Evolutionary conservation across 495 filamentous ascomycete species (phyloP).

Genomic region (Cercophora samala): DNA sequence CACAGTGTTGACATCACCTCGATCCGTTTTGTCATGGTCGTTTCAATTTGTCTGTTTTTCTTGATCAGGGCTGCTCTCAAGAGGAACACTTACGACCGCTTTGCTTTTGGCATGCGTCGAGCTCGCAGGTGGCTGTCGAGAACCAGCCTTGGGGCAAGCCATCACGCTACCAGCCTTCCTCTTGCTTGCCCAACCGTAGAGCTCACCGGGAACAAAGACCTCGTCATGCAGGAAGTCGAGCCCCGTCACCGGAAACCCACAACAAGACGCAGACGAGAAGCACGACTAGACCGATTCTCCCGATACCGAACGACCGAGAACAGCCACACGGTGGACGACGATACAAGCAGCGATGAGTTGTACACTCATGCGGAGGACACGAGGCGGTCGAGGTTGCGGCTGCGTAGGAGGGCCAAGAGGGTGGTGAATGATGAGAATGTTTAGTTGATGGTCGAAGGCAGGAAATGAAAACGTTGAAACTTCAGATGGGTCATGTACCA

Average conservation of each 20-base stretch:
- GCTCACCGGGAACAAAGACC: background rate
- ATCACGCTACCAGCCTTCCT: background rate
- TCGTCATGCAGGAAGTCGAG: background rate
- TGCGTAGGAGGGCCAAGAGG: constrained; percentile 6
- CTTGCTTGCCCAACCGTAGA: background rate
- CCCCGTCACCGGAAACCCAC: background rate
- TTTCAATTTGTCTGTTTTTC: background rate
- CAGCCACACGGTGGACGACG: background rate
- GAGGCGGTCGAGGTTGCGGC: background rate
- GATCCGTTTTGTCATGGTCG: background rate
- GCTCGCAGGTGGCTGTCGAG: background rate
- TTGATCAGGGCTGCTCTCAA: background rate
- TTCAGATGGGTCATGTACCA: background rate
- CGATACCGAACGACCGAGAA: background rate
- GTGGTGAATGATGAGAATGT: constrained; percentile 6
- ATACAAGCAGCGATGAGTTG: constrained; percentile 3
- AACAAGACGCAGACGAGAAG: background rate
- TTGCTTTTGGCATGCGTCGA: too few species aligned
- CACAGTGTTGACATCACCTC: background rate
- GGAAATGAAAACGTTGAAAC: background rate
- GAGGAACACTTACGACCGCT: too few species aligned
- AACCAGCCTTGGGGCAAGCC: background rate
- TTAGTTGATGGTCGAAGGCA: background rate
- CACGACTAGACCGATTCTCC: background rate
- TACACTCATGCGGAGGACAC: background rate